A percentile compares a stretch with the other conserved stretches of the same genome.
Evolutionary conservation across 1,284 basidiomycete genomes (phyloP).

Genomic region (Rhodotorula sp.): DNA sequence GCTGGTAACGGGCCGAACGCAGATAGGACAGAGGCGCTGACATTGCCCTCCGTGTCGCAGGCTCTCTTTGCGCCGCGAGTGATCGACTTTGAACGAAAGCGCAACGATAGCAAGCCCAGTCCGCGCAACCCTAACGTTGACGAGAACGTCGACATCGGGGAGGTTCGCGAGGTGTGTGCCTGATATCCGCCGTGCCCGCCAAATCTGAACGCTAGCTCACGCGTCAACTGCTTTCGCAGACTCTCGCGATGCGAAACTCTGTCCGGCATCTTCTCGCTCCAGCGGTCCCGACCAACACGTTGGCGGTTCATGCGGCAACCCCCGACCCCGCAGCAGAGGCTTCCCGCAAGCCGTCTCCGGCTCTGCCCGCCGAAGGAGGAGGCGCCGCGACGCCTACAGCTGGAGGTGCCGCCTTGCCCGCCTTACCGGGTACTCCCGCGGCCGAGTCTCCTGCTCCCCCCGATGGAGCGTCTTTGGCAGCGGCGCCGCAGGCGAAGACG

Average conservation of each 20-base stretch:
- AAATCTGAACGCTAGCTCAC: background rate
- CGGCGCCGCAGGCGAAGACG: constrained; percentile 1
- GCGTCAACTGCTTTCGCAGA: constrained; percentile 4
- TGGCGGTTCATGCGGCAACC: background rate
- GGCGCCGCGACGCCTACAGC: constrained; percentile 43
- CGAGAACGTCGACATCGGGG: constrained; percentile 50
- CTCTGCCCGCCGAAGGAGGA: constrained; percentile 42
- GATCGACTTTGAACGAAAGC: constrained; percentile 80
- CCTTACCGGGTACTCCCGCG: background rate
- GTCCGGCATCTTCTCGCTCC: constrained; percentile 30
- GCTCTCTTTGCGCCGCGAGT: constrained; percentile 88
- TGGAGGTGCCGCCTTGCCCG: constrained; percentile 54
- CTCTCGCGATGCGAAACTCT: constrained; percentile 40
- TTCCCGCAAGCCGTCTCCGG: constrained; percentile 71
- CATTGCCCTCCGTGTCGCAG: constrained; percentile 52
- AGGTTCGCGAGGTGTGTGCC: background rate
- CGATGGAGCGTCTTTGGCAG: background rate
- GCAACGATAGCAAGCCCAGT: constrained; percentile 31
- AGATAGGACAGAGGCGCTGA: background rate
- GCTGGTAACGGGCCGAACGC: constrained; percentile 36
- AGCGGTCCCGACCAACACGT: background rate
- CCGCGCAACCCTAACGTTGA: constrained; percentile 42
- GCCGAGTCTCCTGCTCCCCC: background rate
- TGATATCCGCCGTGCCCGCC: background rate
- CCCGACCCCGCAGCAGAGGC: constrained; percentile 44